phyloP scores from a whole-genome alignment of 441 rosid species.

The Corymbia citriodora region DNA sequence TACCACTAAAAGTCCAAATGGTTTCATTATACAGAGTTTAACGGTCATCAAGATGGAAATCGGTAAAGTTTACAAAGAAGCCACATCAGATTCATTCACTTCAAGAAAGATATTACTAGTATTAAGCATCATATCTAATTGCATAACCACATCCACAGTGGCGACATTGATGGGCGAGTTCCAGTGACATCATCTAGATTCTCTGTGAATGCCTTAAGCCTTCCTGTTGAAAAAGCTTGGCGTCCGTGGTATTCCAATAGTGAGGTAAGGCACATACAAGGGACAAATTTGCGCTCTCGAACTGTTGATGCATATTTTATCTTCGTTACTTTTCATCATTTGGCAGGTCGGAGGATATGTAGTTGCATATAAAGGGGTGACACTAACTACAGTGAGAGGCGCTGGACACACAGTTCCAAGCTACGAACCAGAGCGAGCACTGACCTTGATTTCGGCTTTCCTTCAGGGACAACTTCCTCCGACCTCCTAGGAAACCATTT shows the following conservation, averaged over 20 bases:
- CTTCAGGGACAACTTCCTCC: slow-evolving; percentile 36
- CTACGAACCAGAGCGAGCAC: slow-evolving; percentile 36
- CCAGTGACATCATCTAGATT: slow-evolving; percentile 27
- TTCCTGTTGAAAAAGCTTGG: slow-evolving; percentile 22
- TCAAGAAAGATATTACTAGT: neutral
- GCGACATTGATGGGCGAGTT: slow-evolving; percentile 27
- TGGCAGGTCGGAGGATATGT: slow-evolving; percentile 45
- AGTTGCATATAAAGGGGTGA: slow-evolving; percentile 30
- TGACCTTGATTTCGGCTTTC: slow-evolving; percentile 35
- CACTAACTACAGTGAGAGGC: slow-evolving; percentile 32
- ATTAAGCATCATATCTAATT: neutral
- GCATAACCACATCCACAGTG: slow-evolving; percentile 18
- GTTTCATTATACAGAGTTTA: neutral
- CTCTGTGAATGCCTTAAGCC: slow-evolving; percentile 17
- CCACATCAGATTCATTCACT: neutral
- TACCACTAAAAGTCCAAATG: neutral
- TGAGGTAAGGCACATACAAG: slow-evolving; percentile 16
- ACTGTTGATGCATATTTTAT: neutral
- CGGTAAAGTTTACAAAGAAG: neutral
- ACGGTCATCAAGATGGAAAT: neutral
- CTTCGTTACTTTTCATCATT: neutral
- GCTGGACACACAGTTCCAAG: slow-evolving; percentile 42
- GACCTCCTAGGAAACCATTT: neutral
- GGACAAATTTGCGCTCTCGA: neutral
- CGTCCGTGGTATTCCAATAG: slow-evolving; percentile 23